A percentile compares a stretch with the other conserved stretches of the same genome.
phyloP scores from a whole-genome alignment of 2,329 filamentous ascomycete genomes.

The Metarhizium humberi region DNA sequence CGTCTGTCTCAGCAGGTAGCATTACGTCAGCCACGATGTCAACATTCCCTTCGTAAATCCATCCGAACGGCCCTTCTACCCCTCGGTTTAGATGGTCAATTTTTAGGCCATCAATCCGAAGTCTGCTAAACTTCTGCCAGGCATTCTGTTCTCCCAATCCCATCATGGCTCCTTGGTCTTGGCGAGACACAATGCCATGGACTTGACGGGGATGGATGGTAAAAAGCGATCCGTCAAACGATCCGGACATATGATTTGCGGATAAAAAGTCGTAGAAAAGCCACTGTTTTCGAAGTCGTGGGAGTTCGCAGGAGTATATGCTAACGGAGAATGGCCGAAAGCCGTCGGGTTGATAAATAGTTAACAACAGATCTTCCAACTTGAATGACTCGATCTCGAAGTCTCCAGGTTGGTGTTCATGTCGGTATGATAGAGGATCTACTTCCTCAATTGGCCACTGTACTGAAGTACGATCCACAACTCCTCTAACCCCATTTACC shows the following conservation, averaged over 20 bases:
- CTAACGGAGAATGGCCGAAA: slow-evolving; percentile 95
- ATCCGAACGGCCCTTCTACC: slow-evolving; percentile 87
- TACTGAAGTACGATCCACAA: slow-evolving; percentile 83
- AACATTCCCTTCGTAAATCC: slow-evolving; percentile 95
- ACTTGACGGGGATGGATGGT: slow-evolving; percentile 92
- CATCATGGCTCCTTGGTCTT: slow-evolving; percentile 41
- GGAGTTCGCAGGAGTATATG: slow-evolving; percentile 92
- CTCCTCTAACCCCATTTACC: slow-evolving; percentile 84
- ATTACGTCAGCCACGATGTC: slow-evolving; percentile 95
- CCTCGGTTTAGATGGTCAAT: slow-evolving; percentile 95
- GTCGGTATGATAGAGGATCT: slow-evolving; percentile 80
- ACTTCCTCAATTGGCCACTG: slow-evolving; percentile 53
- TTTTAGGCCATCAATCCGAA: slow-evolving; percentile 85
- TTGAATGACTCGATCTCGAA: slow-evolving; percentile 98
- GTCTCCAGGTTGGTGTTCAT: slow-evolving; percentile 81
- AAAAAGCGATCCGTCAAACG: slow-evolving; percentile 90
- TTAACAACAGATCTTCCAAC: slow-evolving; percentile 85
- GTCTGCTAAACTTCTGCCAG: slow-evolving; percentile 93
- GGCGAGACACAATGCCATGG: slow-evolving; percentile 62
- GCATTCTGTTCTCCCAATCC: slow-evolving; percentile 56
- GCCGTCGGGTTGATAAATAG: slow-evolving; percentile 77
- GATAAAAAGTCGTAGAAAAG: slow-evolving; percentile 96
- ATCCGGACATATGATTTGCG: slow-evolving; percentile 92
- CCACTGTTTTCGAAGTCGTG: slow-evolving; percentile 89
- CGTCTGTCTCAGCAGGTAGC: slow-evolving; percentile 81